phyloP scores from a whole-genome alignment of 2,329 filamentous ascomycete genomes.

The Corniculantispora saksenae region DNA sequence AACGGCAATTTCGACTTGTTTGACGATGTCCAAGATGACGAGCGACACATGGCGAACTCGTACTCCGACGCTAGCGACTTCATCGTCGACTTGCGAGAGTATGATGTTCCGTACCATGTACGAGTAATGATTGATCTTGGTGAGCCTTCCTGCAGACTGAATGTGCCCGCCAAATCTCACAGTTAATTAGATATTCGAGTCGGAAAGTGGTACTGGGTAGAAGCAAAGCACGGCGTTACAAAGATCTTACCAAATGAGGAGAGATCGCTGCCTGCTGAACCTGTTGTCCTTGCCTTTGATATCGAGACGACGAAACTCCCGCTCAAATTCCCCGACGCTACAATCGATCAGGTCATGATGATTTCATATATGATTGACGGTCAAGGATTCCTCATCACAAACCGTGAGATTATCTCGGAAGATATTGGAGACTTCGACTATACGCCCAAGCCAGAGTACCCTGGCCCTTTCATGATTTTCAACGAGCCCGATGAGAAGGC shows the following conservation, averaged over 20 bases:
- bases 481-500: slow-evolving; percentile 94
- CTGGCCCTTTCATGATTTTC: slow-evolving; percentile 94
- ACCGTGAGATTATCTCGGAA: slow-evolving; percentile 95
- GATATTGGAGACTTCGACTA: slow-evolving; percentile 98
- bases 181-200: slow-evolving; percentile 75
- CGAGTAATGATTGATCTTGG: slow-evolving; percentile 95
- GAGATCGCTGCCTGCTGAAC: slow-evolving; percentile 85
- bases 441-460: slow-evolving; percentile 94
- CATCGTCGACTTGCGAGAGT: slow-evolving; percentile 98
- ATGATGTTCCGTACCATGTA: slow-evolving; percentile 98
- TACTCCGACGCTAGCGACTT: slow-evolving; percentile 92
- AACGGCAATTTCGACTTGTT: slow-evolving; percentile 91
- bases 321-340: slow-evolving; percentile 92
- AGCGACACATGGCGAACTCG: slow-evolving; percentile 72
- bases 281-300: slow-evolving; percentile 98
- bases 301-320: slow-evolving; percentile 97
- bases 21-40: slow-evolving; percentile 80
- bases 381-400: slow-evolving; percentile 96
- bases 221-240: slow-evolving; percentile 87
- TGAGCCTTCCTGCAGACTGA: slow-evolving; percentile 34
- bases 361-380: slow-evolving; percentile 99
- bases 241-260: slow-evolving; percentile 85
- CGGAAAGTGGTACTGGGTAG: slow-evolving; percentile 95
- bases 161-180: neutral
- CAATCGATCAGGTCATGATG: slow-evolving; percentile 99